Evolutionary conservation across 805 yeast genomes (phyloP), one percentile per base, ranked within the genome.

Genomic region (Yamadazyma philogaea): DNA sequence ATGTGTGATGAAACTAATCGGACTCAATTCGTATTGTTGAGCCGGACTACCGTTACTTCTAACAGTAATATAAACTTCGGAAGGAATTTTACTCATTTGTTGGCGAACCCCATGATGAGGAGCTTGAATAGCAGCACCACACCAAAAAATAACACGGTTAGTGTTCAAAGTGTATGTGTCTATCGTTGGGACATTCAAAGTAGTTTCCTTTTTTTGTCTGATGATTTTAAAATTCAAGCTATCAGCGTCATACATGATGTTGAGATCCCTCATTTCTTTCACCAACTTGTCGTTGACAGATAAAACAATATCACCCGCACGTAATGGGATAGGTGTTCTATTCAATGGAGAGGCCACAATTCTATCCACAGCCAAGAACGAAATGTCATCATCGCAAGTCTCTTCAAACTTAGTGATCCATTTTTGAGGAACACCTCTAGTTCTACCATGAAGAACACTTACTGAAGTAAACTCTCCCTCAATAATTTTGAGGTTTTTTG

Each of bases 31-130:
- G 59, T 85, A 88, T 56, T 85, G 90, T 43, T 80, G 74, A 14
- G 93, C 93, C 6, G 96, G 96, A 0, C 96, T 87, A 6, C 96
- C 96, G 28, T 79, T 75, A 33, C 82, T 75, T 56, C 85, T 77
- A 18, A 81, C 72, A 2, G 88, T 82, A 41, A 88, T 82, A 57
- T 89, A 90, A n/a, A 90, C 93, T 41, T 79, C 81, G 14, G 91
- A 82, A 10, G 95, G 96, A 40, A 87, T 68, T 43, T 77, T 72
- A 40, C 78, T 78, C 77, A 86, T 82, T 30, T 85, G 80, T 65
- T 89, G 96, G 48, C 90, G 78, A 14, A 89, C 96, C 7, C 93
- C 91, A 56, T 85, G 95, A 61, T 88, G 96, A n/a, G 96, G 96
- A 30, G 79, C 75, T 57, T 90, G 97, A 26, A 90, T 61, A 5